Evolutionary conservation across 495 filamentous ascomycete species (phyloP).

Genomic region (Articulospora tetracladia): DNA sequence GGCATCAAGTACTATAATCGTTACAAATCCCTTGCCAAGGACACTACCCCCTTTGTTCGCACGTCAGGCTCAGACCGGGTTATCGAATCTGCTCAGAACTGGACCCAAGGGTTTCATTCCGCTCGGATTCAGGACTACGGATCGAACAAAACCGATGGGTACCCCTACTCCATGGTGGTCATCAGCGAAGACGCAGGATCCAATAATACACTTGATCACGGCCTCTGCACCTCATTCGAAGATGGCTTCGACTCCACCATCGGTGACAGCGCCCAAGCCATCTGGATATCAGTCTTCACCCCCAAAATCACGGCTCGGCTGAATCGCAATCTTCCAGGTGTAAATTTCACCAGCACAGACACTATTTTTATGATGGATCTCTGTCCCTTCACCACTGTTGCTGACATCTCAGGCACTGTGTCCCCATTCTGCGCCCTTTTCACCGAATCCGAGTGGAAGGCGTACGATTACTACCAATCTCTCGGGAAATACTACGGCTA

Average conservation of each 20-base stretch:
- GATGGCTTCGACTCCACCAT: constrained; percentile 33
- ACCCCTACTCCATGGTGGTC: constrained; percentile 55
- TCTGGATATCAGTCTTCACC: constrained; percentile 54
- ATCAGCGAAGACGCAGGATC: constrained; percentile 57
- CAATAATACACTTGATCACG: constrained; percentile 78
- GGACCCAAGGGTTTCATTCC: constrained; percentile 63
- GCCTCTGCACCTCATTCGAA: constrained; percentile 63
- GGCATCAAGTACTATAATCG: constrained; percentile 69
- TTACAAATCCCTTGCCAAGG: constrained; percentile 54
- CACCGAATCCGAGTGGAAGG: constrained; percentile 59
- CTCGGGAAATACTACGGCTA: constrained; percentile 80
- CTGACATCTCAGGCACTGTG: constrained; percentile 33
- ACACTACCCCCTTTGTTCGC: constrained; percentile 64
- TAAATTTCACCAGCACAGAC: constrained; percentile 53
- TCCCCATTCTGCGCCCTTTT: constrained; percentile 75
- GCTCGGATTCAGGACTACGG: constrained; percentile 44
- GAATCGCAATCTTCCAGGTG: constrained; percentile 56
- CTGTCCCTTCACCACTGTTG: constrained; percentile 76
- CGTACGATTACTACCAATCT: constrained; percentile 73
- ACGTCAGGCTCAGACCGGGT: constrained; percentile 69
- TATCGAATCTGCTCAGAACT: constrained; percentile 67
- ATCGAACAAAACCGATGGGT: constrained; percentile 27
- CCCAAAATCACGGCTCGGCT: constrained; percentile 59
- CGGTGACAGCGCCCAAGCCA: constrained; percentile 42
- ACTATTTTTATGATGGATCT: constrained; percentile 76